Evolutionary conservation across 345 rosid species (phyloP).

Genomic region (Populus alba): DNA sequence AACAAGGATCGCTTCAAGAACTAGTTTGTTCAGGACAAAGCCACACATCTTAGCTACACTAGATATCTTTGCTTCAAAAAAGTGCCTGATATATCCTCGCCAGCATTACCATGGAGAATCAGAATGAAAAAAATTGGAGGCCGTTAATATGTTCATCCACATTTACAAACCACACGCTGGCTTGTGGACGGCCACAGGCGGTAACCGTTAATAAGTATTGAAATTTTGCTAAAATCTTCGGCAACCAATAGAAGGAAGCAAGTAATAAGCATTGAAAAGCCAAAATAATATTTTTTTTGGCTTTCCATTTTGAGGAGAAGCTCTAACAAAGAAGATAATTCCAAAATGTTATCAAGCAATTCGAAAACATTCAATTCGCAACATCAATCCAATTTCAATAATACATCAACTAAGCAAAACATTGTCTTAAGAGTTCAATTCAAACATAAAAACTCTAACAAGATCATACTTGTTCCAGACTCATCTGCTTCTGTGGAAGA

Average conservation of each 20-base stretch:
- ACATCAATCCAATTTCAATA: conserved; percentile 6
- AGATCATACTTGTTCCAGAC: not conserved
- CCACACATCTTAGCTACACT: not conserved
- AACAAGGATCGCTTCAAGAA: not conserved
- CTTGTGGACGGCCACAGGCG: not conserved
- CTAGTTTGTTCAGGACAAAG: not conserved
- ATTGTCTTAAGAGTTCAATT: not conserved
- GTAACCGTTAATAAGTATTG: not conserved
- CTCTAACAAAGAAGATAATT: not conserved
- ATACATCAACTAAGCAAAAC: conserved; percentile 3
- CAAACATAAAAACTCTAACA: not conserved
- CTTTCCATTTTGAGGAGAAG: too few relatives aligned
- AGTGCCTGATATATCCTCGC: not conserved
- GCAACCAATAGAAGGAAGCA: not conserved
- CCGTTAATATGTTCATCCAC: not conserved
- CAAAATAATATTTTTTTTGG: too few relatives aligned
- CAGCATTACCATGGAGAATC: not conserved
- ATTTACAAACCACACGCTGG: not conserved
- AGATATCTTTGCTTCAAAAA: not conserved
- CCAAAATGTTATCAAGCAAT: not conserved
- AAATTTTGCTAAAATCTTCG: not conserved
- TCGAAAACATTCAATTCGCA: not conserved
- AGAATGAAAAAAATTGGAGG: not conserved
- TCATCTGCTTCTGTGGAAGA: not conserved
- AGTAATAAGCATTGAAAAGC: too few relatives aligned